Evolutionary conservation across 495 filamentous ascomycete genomes (phyloP).

Genomic region (Talaromyces wortmannii): DNA sequence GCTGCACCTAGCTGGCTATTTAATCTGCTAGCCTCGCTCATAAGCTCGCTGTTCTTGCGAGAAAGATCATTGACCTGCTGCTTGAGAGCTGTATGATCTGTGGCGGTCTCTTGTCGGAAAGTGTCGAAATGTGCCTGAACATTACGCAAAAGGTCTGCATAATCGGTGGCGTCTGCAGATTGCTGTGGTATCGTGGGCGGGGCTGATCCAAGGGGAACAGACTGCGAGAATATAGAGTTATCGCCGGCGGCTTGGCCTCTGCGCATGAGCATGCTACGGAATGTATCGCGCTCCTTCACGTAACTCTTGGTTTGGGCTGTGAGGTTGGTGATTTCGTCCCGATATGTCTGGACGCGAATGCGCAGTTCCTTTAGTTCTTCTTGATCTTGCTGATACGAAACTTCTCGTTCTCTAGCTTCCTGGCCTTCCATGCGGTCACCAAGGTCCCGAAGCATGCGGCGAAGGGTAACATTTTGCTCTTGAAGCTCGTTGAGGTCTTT

Average conservation of each 20-base stretch:
- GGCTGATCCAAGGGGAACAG: conserved; percentile 40
- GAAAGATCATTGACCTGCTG: conserved; percentile 81
- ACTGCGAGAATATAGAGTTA: conserved; percentile 58
- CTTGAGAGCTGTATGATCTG: conserved; percentile 72
- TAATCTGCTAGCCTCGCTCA: conserved; percentile 69
- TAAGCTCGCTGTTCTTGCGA: conserved; percentile 69
- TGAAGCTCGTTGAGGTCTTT: conserved; percentile 79
- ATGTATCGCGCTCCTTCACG: conserved; percentile 92
- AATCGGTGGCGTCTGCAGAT: conserved; percentile 47
- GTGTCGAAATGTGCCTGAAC: conserved; percentile 85
- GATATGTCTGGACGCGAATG: conserved; percentile 50
- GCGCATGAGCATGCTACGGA: conserved; percentile 82
- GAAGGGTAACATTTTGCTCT: conserved; percentile 76
- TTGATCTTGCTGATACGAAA: conserved; percentile 61
- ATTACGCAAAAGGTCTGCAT: conserved; percentile 68
- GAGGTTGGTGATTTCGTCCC: conserved; percentile 72
- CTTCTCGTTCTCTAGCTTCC: conserved; percentile 66
- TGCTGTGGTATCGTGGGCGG: conserved; percentile 33
- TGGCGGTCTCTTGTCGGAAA: conserved; percentile 75
- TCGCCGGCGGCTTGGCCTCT: conserved; percentile 60
- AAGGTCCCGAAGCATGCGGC: conserved; percentile 73
- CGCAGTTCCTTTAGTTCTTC: conserved; percentile 66
- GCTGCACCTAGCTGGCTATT: conserved; percentile 76
- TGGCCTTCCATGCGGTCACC: conserved; percentile 87
- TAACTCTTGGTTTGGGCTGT: conserved; percentile 81